Evolutionary conservation across 768 basidiomycete genomes (phyloP).

Genomic region (Amanita exitialis): DNA sequence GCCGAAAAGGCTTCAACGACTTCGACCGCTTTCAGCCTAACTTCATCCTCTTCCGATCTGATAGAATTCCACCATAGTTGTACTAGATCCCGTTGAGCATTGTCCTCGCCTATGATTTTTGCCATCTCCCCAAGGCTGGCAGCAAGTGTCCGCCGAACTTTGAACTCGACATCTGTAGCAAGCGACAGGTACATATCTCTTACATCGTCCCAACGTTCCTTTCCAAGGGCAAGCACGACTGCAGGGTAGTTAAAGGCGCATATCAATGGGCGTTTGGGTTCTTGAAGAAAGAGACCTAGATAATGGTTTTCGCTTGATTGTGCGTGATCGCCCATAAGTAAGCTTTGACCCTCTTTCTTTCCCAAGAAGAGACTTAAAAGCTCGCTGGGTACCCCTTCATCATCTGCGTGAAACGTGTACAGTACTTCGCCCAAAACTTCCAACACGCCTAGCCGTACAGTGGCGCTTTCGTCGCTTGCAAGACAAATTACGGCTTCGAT

Average conservation of each 20-base stretch:
- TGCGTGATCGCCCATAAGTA: conserved; percentile 3
- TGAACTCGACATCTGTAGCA: conserved; percentile 43
- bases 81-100: conserved; percentile 60
- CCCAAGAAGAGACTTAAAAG: conserved; percentile 75
- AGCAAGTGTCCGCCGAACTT: conserved; percentile 72
- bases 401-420: conserved; percentile 63
- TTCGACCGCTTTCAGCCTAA: conserved; percentile 64
- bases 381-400: conserved; percentile 59
- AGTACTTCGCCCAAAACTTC: conserved; percentile 88
- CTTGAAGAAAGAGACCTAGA: conserved; percentile 41
- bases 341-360: conserved; percentile 26
- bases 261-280: conserved; percentile 65
- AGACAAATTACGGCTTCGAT: conserved; percentile 56
- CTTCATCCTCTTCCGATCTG: conserved; percentile 51
- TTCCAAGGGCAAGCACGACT: conserved; percentile 75
- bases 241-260: conserved; percentile 92
- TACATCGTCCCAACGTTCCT: conserved; percentile 62
- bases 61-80: conserved; percentile 60
- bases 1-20: conserved; percentile 46
- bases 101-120: conserved; percentile 66
- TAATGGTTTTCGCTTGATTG: conserved; percentile 2
- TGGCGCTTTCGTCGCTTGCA: conserved; percentile 47
- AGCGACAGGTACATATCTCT: conserved; percentile 59
- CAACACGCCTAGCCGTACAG: conserved; percentile 71
- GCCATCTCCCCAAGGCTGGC: conserved; percentile 88